Conservation (phyloP, 257 asterid species). For the Galeopsis tetrahit region DNA sequence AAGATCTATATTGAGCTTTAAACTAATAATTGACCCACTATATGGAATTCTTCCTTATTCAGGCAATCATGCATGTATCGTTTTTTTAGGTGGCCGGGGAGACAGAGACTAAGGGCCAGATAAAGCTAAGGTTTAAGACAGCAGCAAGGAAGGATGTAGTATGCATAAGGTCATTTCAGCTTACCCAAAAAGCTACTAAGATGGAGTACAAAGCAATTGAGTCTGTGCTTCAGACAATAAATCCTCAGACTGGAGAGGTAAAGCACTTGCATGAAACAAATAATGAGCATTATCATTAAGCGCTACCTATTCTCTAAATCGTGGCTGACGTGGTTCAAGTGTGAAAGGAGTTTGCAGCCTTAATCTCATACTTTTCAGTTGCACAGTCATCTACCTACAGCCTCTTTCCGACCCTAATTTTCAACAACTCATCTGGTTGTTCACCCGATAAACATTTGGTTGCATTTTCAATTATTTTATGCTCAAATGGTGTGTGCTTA, state of each 20-base stretch:
- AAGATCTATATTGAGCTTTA: too few species aligned
- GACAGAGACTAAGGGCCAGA: constrained; percentile 99
- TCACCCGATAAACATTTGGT: neutral
- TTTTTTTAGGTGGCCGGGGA: constrained; percentile 90
- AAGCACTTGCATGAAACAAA: neutral
- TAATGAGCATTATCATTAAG: constrained; percentile 8
- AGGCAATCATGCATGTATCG: constrained; percentile 16
- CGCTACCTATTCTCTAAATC: constrained; percentile 12
- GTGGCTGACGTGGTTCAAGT: constrained; percentile 8
- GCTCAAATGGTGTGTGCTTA: neutral
- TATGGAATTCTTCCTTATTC: neutral
- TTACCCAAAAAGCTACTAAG: constrained; percentile 94
- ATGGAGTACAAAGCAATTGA: constrained; percentile 99
- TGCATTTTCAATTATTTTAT: neutral
- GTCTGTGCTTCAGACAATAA: constrained; percentile 94
- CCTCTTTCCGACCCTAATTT: neutral
- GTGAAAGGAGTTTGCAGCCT: constrained; percentile 7
- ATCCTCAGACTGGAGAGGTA: constrained; percentile 99
- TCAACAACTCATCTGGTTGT: neutral
- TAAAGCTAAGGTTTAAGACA: constrained; percentile 95
- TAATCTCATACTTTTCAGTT: neutral
- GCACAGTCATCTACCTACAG: neutral
- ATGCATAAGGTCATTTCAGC: constrained; percentile 97
- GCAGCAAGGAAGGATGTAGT: constrained; percentile 98
- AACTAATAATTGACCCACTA: too few species aligned